Percentiles rank a stretch among this genome's conserved stretches.
phyloP scores from a whole-genome alignment of 495 filamentous ascomycete genomes.

The Alectoria sarmentosa region DNA sequence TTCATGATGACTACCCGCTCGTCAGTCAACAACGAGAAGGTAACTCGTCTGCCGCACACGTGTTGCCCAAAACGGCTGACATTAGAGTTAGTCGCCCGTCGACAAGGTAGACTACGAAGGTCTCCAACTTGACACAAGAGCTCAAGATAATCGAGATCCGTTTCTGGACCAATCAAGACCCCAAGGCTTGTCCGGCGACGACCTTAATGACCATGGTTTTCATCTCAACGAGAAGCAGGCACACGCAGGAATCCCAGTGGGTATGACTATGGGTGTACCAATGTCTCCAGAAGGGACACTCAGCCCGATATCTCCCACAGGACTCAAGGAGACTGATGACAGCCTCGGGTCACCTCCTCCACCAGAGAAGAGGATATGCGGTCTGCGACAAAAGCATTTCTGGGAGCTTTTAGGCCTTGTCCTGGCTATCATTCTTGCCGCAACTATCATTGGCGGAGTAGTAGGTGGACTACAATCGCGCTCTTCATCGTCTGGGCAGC shows the following conservation, averaged over 20 bases:
- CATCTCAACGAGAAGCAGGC: conserved; percentile 22
- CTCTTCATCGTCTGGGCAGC: conserved; percentile 9
- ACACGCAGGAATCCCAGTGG: conserved; percentile 2
- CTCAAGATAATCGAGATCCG: conserved; percentile 19
- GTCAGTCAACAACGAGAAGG: conserved; percentile 10
- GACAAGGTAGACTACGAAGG: conserved; percentile 22
- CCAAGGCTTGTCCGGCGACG: conserved; percentile 15
- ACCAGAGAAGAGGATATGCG: conserved; percentile 22
- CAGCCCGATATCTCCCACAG: not conserved
- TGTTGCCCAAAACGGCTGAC: not conserved
- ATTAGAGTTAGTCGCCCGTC: conserved; percentile 16
- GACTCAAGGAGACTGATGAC: not conserved
- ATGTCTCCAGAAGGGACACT: conserved; percentile 4
- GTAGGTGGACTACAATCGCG: conserved; percentile 23
- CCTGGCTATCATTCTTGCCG: conserved; percentile 21
- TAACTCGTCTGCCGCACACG: not conserved
- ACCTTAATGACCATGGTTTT: conserved; percentile 10
- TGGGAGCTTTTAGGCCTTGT: conserved; percentile 23
- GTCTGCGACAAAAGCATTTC: conserved; percentile 21
- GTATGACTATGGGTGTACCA: conserved; percentile 4
- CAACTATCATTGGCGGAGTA: conserved; percentile 23
- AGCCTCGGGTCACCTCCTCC: conserved; percentile 8
- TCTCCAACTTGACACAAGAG: conserved; percentile 26
- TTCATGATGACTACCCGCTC: conserved; percentile 16
- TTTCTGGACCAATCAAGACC: conserved; percentile 12